A percentile compares a stretch with the other conserved stretches of the same genome.
These are phyloP conservation scores for Dendrobium huoshanense DNA, from an alignment of 106 monocot genomes.

Conservation along the genomic window DNA sequence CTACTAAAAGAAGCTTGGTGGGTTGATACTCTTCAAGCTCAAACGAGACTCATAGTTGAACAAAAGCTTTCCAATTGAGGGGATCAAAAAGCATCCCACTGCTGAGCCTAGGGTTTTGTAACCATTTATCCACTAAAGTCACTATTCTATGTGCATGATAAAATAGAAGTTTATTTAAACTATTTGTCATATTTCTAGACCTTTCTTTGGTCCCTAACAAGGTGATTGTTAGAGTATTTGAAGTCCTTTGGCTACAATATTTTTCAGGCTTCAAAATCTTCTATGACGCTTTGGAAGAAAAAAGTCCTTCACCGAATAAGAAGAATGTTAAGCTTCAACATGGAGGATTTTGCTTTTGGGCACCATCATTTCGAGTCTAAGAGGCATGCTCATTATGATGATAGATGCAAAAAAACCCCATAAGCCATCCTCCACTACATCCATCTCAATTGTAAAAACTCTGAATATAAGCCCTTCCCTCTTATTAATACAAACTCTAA, in stretches of 20 bases:
- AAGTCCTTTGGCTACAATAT: neutral
- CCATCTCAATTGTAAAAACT: too few relatives aligned
- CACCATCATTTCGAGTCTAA: too few relatives aligned
- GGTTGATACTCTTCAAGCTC: neutral
- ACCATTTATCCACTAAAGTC: neutral
- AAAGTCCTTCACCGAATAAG: too few relatives aligned
- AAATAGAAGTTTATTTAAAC: neutral
- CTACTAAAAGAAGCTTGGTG: neutral
- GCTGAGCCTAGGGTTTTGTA: neutral
- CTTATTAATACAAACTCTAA: too few relatives aligned
- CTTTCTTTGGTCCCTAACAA: neutral
- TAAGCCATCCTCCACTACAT: too few relatives aligned
- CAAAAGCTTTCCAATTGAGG: neutral
- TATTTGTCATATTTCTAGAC: neutral
- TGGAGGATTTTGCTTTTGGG: too few relatives aligned
- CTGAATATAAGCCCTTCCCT: too few relatives aligned
- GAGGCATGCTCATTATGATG: too few relatives aligned
- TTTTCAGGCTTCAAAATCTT: neutral
- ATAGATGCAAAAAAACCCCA: too few relatives aligned
- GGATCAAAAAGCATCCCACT: neutral
- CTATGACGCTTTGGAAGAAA: too few relatives aligned
- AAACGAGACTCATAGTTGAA: neutral
- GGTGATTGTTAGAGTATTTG: neutral
- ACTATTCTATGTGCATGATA: neutral
- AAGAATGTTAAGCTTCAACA: too few relatives aligned